phyloP scores from a whole-genome alignment of 2,329 filamentous ascomycete species.

The Penicillium sp. region DNA sequence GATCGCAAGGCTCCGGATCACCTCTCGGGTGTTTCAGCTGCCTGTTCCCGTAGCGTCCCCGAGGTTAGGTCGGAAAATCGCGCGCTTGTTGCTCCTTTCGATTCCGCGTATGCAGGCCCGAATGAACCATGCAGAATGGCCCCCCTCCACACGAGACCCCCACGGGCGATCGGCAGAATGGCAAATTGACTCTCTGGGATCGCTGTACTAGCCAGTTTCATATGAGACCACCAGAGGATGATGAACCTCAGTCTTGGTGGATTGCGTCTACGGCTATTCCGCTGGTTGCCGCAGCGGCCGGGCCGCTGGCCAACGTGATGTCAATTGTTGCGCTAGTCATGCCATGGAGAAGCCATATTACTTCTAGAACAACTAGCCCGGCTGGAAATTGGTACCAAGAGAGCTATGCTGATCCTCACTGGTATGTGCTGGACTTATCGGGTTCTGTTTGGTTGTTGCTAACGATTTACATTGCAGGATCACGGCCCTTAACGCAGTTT shows the following conservation, averaged over 20 bases:
- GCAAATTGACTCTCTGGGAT: conserved; percentile 15
- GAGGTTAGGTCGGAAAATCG: background rate
- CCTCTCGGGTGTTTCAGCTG: background rate
- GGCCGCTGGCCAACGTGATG: conserved; percentile 83
- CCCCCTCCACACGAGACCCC: conserved; percentile 2
- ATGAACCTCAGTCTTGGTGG: conserved; percentile 51
- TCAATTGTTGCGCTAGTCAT: conserved; percentile 83
- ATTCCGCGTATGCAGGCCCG: background rate
- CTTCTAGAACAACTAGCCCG: conserved; percentile 46
- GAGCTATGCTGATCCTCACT: conserved; percentile 67
- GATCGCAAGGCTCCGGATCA: background rate
- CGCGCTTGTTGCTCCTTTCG: background rate
- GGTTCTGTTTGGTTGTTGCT: background rate
- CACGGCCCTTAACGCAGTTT: conserved; percentile 72
- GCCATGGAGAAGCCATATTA: conserved; percentile 65
- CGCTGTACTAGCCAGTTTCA: conserved; percentile 27
- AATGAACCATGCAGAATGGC: conserved; percentile 20
- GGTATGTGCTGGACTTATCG: conserved; percentile 49
- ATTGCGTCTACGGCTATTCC: conserved; percentile 60
- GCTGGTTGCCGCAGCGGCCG: conserved; percentile 79
- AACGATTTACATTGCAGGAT: conserved; percentile 52
- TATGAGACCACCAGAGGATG: conserved; percentile 44
- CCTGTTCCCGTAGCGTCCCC: background rate
- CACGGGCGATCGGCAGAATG: background rate
- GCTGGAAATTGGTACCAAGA: conserved; percentile 53